Evolutionary conservation across 108 stramenopile genomes (phyloP).

Genomic region (Skeletonema tropicum): DNA sequence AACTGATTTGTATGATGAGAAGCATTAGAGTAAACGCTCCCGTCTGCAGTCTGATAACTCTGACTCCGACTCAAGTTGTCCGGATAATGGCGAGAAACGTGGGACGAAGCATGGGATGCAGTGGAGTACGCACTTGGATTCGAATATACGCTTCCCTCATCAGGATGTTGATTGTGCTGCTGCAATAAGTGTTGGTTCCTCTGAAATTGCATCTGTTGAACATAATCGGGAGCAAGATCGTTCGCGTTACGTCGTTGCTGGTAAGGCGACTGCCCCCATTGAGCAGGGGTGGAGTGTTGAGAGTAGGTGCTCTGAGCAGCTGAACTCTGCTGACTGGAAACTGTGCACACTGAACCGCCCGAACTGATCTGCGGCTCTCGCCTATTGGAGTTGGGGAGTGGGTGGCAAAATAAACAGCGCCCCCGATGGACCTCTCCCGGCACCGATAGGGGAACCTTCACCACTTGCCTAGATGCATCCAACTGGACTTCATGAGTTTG

Average conservation of each 20-base stretch:
- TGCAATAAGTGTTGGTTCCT: conserved; percentile 18
- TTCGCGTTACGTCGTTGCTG: conserved; percentile 7
- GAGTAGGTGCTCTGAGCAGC: conserved; percentile 26
- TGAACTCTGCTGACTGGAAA: conserved; percentile 25
- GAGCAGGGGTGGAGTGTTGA: conserved; percentile 42
- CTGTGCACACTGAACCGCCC: conserved; percentile 31
- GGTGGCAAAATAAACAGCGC: conserved; percentile 63
- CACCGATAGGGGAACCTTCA: conserved; percentile 54
- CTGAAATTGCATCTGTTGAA: conserved; percentile 7
- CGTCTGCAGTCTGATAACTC: background rate
- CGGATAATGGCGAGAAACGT: background rate
- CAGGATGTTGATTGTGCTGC: conserved; percentile 9
- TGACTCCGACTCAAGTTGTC: background rate
- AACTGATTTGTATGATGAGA: conserved; percentile 6
- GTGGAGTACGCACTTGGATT: conserved; percentile 3
- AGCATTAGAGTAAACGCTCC: background rate
- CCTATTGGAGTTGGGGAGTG: conserved; percentile 27
- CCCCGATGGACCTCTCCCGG: conserved; percentile 60
- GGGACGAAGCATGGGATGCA: conserved; percentile 4
- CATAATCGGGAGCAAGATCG: conserved; percentile 5
- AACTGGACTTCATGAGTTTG: conserved; percentile 54
- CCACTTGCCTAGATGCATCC: conserved; percentile 24
- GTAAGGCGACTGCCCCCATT: conserved; percentile 11
- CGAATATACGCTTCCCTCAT: background rate
- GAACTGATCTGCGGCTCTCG: conserved; percentile 5